phyloP scores from a whole-genome alignment of 371 early-diverging fungal species.

The Coemansia sp. region DNA sequence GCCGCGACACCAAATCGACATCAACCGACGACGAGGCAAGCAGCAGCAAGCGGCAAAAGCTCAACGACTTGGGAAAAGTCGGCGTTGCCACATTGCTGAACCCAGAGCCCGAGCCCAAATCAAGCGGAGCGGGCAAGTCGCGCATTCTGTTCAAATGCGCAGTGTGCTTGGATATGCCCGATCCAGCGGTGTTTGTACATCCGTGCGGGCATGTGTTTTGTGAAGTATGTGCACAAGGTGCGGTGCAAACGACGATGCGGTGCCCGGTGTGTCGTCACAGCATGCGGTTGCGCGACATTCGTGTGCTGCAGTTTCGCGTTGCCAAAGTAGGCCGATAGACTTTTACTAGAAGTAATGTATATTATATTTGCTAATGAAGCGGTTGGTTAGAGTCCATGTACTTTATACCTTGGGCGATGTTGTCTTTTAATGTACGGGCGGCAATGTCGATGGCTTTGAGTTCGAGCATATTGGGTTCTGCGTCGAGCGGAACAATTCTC shows the following conservation, averaged over 20 bases:
- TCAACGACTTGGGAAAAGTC: background rate
- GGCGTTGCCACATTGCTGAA: slow-evolving; percentile 10
- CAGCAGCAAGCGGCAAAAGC: slow-evolving; percentile 8
- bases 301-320: slow-evolving; percentile 42
- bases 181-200: slow-evolving; percentile 45
- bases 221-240: slow-evolving; percentile 42
- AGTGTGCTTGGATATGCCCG: slow-evolving; percentile 41
- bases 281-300: slow-evolving; percentile 33
- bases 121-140: background rate
- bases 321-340: slow-evolving; percentile 21
- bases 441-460: slow-evolving; percentile 37
- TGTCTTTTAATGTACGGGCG: slow-evolving; percentile 25
- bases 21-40: background rate
- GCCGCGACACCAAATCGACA: background rate
- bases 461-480: slow-evolving; percentile 66
- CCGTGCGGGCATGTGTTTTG: slow-evolving; percentile 50
- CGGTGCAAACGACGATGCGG: slow-evolving; percentile 31
- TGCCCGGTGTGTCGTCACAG: slow-evolving; percentile 46
- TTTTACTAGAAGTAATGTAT: background rate
- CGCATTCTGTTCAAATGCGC: slow-evolving; percentile 46
- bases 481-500: slow-evolving; percentile 69
- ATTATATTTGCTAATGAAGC: background rate
- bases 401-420: slow-evolving; percentile 34
- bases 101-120: slow-evolving; percentile 3
- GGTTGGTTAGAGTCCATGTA: slow-evolving; percentile 17